Conservation (phyloP, 768 basidiomycete species). For the Calocera cornea region DNA sequence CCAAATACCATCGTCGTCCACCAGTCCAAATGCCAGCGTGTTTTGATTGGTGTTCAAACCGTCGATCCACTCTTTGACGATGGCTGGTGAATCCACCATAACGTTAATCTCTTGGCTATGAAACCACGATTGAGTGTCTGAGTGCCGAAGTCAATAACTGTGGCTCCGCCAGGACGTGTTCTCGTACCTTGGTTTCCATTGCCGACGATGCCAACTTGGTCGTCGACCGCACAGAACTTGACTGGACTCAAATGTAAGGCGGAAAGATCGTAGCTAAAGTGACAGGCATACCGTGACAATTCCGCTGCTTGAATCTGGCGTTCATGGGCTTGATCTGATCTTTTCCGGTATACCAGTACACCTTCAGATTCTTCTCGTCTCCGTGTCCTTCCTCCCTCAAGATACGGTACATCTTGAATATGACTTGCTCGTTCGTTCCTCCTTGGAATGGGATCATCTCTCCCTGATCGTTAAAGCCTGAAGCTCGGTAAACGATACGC, state of each 20-base stretch:
- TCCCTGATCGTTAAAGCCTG: slow-evolving; percentile 39
- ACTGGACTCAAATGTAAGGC: slow-evolving; percentile 22
- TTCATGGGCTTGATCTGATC: slow-evolving; percentile 53
- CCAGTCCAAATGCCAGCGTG: slow-evolving; percentile 37
- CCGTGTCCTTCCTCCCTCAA: slow-evolving; percentile 32
- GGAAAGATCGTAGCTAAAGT: not conserved
- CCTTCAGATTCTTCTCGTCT: slow-evolving; percentile 35
- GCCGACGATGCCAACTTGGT: slow-evolving; percentile 48
- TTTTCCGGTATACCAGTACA: slow-evolving; percentile 50
- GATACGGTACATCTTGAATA: slow-evolving; percentile 40
- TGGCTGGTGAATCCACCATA: slow-evolving; percentile 41
- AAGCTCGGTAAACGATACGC: not conserved
- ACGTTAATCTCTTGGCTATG: slow-evolving; percentile 60
- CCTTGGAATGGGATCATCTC: slow-evolving; percentile 55
- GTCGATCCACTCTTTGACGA: slow-evolving; percentile 44
- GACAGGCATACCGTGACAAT: slow-evolving; percentile 43
- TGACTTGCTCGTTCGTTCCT: slow-evolving; percentile 59
- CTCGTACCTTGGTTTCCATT: slow-evolving; percentile 50
- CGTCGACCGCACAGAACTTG: slow-evolving; percentile 56
- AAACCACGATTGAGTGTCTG: slow-evolving; percentile 56
- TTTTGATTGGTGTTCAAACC: slow-evolving; percentile 42
- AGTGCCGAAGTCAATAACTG: no score
- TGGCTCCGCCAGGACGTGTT: not conserved
- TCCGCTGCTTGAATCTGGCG: slow-evolving; percentile 51
- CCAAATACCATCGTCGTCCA: slow-evolving; percentile 44